These are phyloP conservation scores for Rhododendron williamsianum DNA, from an alignment of 148 eudicot species.

Conservation along the genomic window DNA sequence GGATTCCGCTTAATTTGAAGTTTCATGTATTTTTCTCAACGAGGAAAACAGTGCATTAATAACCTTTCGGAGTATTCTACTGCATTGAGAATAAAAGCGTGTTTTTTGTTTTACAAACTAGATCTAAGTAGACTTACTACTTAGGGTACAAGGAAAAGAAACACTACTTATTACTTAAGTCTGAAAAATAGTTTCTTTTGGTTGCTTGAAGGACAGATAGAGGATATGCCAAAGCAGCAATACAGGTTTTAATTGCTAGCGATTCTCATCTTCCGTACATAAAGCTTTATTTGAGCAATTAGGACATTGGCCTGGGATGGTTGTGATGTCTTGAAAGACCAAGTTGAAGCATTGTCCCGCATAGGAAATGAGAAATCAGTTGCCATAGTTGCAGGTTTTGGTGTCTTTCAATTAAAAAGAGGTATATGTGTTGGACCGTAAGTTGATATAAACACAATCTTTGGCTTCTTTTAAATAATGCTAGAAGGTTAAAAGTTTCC, in stretches of 20 bases:
- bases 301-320: background rate
- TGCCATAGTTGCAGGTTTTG: background rate
- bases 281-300: background rate
- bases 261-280: background rate
- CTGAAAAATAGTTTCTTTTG: background rate
- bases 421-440: background rate
- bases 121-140: background rate
- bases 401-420: background rate
- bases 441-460: background rate
- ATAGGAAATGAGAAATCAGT: background rate
- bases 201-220: background rate
- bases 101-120: background rate
- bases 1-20: background rate
- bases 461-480: background rate
- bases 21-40: background rate
- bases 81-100: background rate
- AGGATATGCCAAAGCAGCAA: conserved; percentile 1
- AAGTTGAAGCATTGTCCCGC: background rate
- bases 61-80: background rate
- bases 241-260: background rate
- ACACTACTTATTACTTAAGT: background rate
- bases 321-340: background rate
- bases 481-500: background rate
- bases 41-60: background rate
- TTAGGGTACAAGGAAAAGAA: background rate